phyloP scores from a whole-genome alignment of 2,329 filamentous ascomycete species.

The Arthrobotrys conoides region DNA sequence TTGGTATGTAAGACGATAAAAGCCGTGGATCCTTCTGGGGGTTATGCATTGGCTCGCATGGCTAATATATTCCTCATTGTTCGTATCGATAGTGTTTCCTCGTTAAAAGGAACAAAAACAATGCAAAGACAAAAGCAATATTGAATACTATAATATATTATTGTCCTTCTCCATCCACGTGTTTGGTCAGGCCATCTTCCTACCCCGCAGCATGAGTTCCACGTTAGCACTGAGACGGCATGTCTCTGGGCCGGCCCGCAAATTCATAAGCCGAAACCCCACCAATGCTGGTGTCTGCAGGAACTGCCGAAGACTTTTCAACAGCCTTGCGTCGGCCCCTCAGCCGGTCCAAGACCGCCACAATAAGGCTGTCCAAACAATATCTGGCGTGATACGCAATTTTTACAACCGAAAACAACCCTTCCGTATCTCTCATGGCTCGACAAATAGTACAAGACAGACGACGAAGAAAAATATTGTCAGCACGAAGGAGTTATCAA shows the following conservation, averaged over 20 bases:
- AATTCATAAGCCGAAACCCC: conserved; percentile 1
- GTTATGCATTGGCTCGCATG: background rate
- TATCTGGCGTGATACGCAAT: conserved; percentile 40
- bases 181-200: too few relatives aligned
- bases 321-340: conserved; percentile 21
- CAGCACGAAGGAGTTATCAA: conserved; percentile 69
- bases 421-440: conserved; percentile 73
- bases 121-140: background rate
- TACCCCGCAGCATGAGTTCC: conserved; percentile 12
- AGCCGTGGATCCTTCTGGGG: conserved; percentile 1
- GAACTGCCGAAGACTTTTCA: conserved; percentile 36
- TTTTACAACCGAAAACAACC: conserved; percentile 51
- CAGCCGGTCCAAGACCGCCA: conserved; percentile 36
- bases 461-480: conserved; percentile 68
- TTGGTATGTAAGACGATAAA: conserved; percentile 10
- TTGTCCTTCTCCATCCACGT: background rate
- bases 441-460: conserved; percentile 71
- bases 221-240: conserved; percentile 17
- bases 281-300: conserved; percentile 8
- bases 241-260: conserved; percentile 20
- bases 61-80: conserved; percentile 5
- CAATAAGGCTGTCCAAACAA: conserved; percentile 42
- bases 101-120: background rate
- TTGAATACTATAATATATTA: background rate
- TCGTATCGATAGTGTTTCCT: background rate